A percentile compares a stretch with the other conserved stretches of the same genome.
Evolutionary conservation across 164 flowering plant genomes (phyloP).

Genomic region (Stephania cephalantha): DNA sequence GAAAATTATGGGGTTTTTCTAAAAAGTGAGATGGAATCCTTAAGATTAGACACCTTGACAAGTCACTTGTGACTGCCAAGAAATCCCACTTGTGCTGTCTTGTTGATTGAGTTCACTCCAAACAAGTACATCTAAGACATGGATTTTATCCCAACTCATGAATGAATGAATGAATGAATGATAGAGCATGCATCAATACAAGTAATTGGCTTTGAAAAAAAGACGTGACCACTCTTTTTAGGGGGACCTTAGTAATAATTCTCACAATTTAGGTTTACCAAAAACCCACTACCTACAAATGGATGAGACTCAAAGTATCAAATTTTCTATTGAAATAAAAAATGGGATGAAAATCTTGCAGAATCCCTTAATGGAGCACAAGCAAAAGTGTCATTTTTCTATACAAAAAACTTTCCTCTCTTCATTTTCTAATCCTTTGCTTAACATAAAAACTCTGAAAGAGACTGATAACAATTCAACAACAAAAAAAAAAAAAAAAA

Average conservation of each 20-base stretch:
- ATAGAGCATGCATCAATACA: no score
- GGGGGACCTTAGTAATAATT: no score
- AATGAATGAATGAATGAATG: neutral
- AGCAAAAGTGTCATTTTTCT: neutral
- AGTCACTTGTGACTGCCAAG: neutral
- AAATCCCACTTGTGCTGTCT: conserved; percentile 7
- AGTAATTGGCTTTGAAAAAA: neutral
- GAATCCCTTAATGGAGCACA: conserved; percentile 11
- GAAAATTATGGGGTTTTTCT: neutral
- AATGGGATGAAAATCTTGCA: neutral
- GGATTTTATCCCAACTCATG: conserved; percentile 1
- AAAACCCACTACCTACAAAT: conserved; percentile 1
- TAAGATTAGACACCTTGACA: neutral
- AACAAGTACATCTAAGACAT: neutral
- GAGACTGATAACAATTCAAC: neutral
- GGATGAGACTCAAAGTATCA: neutral
- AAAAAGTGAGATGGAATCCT: neutral
- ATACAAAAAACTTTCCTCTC: neutral
- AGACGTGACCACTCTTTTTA: no score
- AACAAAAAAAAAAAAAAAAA: no score
- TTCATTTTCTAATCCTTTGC: neutral
- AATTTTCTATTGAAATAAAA: neutral
- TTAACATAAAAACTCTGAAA: no score
- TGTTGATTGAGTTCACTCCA: conserved; percentile 6
- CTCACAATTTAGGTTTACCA: neutral